These are phyloP conservation scores for Ambrosiella beaveri DNA, from an alignment of 2,329 filamentous ascomycete species.

Conservation along the genomic window DNA sequence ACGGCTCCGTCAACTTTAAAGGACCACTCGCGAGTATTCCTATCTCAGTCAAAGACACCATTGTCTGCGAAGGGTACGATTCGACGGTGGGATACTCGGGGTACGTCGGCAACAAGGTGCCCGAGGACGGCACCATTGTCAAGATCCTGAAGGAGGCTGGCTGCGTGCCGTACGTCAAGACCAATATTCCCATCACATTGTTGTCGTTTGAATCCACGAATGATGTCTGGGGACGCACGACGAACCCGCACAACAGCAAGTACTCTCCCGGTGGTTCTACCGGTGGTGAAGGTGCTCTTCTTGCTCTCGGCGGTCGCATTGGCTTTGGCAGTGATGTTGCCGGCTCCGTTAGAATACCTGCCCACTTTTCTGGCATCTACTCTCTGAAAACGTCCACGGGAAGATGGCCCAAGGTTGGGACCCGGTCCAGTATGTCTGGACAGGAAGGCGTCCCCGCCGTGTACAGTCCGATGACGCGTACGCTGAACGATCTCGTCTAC, in stretches of 20 bases:
- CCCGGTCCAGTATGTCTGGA: constrained; percentile 76
- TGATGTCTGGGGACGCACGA: constrained; percentile 63
- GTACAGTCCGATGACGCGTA: constrained; percentile 84
- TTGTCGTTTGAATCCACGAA: constrained; percentile 70
- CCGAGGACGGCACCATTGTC: constrained; percentile 54
- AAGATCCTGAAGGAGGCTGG: constrained; percentile 71
- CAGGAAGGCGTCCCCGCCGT: constrained; percentile 82
- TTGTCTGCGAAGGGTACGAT: constrained; percentile 71
- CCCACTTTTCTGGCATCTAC: constrained; percentile 82
- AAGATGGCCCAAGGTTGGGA: constrained; percentile 72
- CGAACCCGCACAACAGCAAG: constrained; percentile 66
- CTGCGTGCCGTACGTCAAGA: constrained; percentile 84
- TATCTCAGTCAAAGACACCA: constrained; percentile 64
- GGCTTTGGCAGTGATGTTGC: constrained; percentile 85
- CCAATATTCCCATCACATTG: constrained; percentile 71
- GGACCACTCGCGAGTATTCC: constrained; percentile 78
- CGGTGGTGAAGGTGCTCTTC: constrained; percentile 65
- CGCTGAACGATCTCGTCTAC: constrained; percentile 64
- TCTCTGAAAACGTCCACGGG: constrained; percentile 74
- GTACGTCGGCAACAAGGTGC: constrained; percentile 48
- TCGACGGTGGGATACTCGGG: constrained; percentile 63
- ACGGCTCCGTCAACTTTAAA: constrained; percentile 48
- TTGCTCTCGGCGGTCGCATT: constrained; percentile 70
- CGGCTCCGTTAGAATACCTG: constrained; percentile 70
- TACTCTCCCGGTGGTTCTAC: constrained; percentile 85